Evolutionary conservation across 1,284 basidiomycete genomes (phyloP).

Genomic region (Ustilago xerochloae): DNA sequence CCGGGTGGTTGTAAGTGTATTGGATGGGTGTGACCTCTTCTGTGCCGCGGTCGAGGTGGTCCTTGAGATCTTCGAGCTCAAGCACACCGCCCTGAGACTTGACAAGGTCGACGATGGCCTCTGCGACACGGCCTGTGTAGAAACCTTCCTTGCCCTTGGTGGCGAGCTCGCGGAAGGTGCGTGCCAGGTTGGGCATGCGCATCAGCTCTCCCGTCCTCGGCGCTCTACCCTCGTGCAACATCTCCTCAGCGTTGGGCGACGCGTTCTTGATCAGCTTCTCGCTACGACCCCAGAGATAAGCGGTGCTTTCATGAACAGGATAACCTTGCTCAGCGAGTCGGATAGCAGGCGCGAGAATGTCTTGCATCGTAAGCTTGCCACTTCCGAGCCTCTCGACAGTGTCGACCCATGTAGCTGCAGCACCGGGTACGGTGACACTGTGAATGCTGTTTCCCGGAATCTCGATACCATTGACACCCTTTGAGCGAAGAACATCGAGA

Average conservation of each 20-base stretch:
- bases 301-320: conserved; percentile 56
- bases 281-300: conserved; percentile 75
- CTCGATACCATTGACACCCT: conserved; percentile 76
- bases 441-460: conserved; percentile 73
- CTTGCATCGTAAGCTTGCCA: conserved; percentile 79
- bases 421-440: conserved; percentile 91
- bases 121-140: conserved; percentile 87
- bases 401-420: conserved; percentile 92
- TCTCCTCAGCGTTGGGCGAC: conserved; percentile 82
- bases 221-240: conserved; percentile 80
- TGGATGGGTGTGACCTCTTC: conserved; percentile 87
- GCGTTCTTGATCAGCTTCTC: conserved; percentile 82
- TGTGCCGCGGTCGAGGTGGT: conserved; percentile 73
- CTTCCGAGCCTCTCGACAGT: conserved; percentile 84
- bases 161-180: conserved; percentile 83
- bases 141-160: conserved; percentile 87
- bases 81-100: conserved; percentile 86
- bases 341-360: conserved; percentile 81
- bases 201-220: conserved; percentile 71
- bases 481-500: conserved; percentile 78
- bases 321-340: conserved; percentile 65
- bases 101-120: conserved; percentile 82
- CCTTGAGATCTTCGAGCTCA: conserved; percentile 85
- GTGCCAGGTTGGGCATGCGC: conserved; percentile 77
- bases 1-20: conserved; percentile 78